Evolutionary conservation across 345 rosid species (phyloP).

Genomic region (Zanthoxylum bungeanum): DNA sequence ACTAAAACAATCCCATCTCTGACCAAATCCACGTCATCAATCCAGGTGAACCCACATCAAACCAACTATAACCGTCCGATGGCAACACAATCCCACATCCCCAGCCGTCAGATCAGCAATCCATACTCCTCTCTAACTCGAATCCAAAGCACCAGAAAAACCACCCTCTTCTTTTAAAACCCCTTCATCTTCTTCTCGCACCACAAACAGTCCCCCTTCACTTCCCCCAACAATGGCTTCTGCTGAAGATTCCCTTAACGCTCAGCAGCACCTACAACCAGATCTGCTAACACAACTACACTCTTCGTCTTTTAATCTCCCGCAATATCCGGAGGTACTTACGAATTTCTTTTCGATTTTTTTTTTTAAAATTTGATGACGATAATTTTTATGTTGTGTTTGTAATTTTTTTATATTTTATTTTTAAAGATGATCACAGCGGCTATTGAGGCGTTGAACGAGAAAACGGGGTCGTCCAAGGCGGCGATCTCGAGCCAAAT

Average conservation of each 20-base stretch:
- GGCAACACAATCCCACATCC: not conserved
- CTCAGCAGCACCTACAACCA: not conserved
- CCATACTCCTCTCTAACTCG: constrained; percentile 1
- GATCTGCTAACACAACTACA: constrained; percentile 1
- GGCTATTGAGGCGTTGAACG: constrained; percentile 65
- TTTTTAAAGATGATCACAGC: constrained; percentile 83
- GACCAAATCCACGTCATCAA: constrained; percentile 26
- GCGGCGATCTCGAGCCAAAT: constrained; percentile 57
- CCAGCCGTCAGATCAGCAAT: constrained; percentile 26
- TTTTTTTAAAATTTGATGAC: not conserved
- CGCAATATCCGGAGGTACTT: constrained; percentile 41
- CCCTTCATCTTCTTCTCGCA: constrained; percentile 6
- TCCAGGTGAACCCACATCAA: constrained; percentile 5
- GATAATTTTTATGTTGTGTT: too few relatives aligned
- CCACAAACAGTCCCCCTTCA: not conserved
- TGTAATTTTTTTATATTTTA: too few relatives aligned
- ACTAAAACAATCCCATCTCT: not conserved
- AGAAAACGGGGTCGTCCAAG: constrained; percentile 53
- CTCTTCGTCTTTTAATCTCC: constrained; percentile 1
- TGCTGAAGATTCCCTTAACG: constrained; percentile 21
- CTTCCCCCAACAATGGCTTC: constrained; percentile 19
- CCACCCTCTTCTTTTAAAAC: constrained; percentile 22
- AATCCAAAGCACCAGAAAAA: not conserved
- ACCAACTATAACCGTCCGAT: constrained; percentile 17
- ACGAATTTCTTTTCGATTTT: too few relatives aligned